phyloP scores from a whole-genome alignment of 208 protist genomes.

The Wallacemonas rigidus region DNA sequence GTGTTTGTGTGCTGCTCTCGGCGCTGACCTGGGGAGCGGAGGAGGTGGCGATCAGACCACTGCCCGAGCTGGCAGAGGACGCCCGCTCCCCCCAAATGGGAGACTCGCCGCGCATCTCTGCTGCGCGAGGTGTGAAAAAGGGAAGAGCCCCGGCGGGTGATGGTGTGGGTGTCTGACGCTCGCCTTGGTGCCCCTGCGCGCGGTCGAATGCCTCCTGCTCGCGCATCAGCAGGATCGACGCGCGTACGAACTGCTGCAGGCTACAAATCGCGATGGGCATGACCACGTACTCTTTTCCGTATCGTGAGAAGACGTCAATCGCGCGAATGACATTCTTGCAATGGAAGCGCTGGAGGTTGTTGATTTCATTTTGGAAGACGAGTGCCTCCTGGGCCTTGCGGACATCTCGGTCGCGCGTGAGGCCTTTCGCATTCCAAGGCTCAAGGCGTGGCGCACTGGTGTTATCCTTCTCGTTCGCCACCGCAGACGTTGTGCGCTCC shows the following conservation, averaged over 20 bases:
- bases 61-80: too few species aligned
- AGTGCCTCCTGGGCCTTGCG: conserved; percentile 25
- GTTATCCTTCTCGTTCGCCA: neutral
- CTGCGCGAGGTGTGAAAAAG: neutral
- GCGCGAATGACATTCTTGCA: conserved; percentile 72
- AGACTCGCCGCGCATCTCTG: neutral
- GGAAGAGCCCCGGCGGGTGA: too few species aligned
- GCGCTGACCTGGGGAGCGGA: neutral
- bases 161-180: neutral
- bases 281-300: conserved; percentile 83
- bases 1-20: neutral
- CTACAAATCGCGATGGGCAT: conserved; percentile 82
- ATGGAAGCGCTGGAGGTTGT: conserved; percentile 86
- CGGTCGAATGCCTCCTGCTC: conserved; percentile 25
- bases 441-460: neutral
- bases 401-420: conserved; percentile 18
- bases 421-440: conserved; percentile 3
- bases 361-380: conserved; percentile 47
- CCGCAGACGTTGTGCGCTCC: neutral
- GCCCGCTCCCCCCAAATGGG: too few species aligned
- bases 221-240: conserved; percentile 29
- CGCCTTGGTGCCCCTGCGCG: conserved; percentile 1
- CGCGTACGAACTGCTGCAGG: conserved; percentile 68
- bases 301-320: conserved; percentile 71
- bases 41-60: too few species aligned